A percentile compares a stretch with the other conserved stretches of the same genome.
Evolutionary conservation across 148 eudicot species (phyloP).

Genomic region (Fagopyrum esculentum): DNA sequence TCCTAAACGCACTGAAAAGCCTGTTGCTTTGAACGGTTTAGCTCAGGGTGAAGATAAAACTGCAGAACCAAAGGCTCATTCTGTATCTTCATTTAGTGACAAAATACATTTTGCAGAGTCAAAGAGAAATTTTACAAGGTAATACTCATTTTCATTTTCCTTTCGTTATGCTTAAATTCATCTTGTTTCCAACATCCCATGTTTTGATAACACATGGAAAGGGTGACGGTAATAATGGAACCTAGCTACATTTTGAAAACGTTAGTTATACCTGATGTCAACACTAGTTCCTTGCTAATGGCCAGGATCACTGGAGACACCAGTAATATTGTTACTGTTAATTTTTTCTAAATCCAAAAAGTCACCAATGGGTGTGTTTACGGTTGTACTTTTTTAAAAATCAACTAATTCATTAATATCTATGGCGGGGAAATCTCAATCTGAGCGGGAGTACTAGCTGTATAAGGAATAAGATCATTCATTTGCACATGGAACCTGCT

Average conservation of each 20-base stretch:
- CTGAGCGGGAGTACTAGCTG: neutral
- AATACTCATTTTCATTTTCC: slow-evolving; percentile 15
- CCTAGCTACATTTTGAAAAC: neutral
- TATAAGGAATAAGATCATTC: neutral
- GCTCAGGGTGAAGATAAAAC: slow-evolving; percentile 25
- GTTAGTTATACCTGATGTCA: neutral
- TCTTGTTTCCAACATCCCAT: neutral
- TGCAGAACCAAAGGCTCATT: slow-evolving; percentile 32
- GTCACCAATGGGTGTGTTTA: neutral
- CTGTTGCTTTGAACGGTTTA: slow-evolving; percentile 18
- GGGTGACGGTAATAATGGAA: neutral
- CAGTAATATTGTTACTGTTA: neutral
- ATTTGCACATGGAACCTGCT: neutral
- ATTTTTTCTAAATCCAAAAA: neutral
- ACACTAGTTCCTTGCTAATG: neutral
- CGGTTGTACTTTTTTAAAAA: neutral
- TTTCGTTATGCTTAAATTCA: neutral
- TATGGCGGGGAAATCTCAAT: neutral
- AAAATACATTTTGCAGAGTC: slow-evolving; percentile 26
- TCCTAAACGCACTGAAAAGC: slow-evolving; percentile 38
- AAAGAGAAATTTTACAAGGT: slow-evolving; percentile 61
- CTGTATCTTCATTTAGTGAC: slow-evolving; percentile 20
- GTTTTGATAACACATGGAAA: neutral
- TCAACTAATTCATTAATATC: neutral
- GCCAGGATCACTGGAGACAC: neutral